phyloP scores from a whole-genome alignment of 495 filamentous ascomycete species.

The Penicillium bovifimosum region DNA sequence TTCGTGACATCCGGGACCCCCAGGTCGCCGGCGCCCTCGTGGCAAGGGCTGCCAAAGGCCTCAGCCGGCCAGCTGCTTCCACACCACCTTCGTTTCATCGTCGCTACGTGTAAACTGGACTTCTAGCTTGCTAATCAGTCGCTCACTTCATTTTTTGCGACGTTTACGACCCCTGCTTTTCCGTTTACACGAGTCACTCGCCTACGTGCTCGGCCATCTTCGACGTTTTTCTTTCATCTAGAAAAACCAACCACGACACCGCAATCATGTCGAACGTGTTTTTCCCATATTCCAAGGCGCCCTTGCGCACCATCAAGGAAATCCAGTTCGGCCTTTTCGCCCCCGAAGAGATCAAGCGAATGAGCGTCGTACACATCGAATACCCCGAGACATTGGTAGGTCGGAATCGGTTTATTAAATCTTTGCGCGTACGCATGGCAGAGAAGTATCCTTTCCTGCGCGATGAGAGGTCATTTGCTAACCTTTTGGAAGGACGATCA shows the following conservation, averaged over 20 bases:
- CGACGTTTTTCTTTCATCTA: constrained; percentile 2
- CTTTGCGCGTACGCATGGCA: background rate
- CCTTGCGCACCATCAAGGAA: constrained; percentile 90
- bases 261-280: constrained; percentile 86
- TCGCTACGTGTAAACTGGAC: constrained; percentile 24
- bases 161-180: constrained; percentile 11
- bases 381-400: constrained; percentile 94
- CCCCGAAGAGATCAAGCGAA: constrained; percentile 94
- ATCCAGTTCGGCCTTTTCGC: constrained; percentile 97
- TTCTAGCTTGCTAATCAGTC: constrained; percentile 11
- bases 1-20: constrained; percentile 38
- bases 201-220: constrained; percentile 7
- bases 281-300: constrained; percentile 89
- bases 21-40: constrained; percentile 49
- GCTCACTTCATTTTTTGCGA: constrained; percentile 21
- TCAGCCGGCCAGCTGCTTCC: constrained; percentile 42
- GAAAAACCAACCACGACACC: constrained; percentile 19
- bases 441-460: constrained; percentile 5
- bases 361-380: constrained; percentile 88
- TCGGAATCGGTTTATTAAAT: background rate
- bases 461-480: constrained; percentile 12
- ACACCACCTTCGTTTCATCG: constrained; percentile 33
- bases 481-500: constrained; percentile 64
- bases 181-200: constrained; percentile 11
- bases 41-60: constrained; percentile 51